Percentiles rank a stretch among this genome's conserved stretches.
Conservation (phyloP, 352 stramenopile genomes). For the Phytopythium helicoides region DNA sequence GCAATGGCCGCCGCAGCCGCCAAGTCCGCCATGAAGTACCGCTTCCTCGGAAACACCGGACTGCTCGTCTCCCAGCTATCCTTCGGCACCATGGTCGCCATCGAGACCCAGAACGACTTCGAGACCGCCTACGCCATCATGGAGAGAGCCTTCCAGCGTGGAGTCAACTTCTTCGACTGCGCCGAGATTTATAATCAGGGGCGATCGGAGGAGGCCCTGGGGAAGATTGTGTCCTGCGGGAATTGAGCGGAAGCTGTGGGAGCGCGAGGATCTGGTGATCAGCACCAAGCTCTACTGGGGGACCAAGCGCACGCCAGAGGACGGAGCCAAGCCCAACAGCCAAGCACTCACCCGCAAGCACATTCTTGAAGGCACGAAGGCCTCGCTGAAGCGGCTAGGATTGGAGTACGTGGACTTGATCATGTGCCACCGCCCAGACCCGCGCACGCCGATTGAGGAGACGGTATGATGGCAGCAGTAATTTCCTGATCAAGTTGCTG, state of each 20-base stretch:
- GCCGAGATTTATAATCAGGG: constrained; percentile 46
- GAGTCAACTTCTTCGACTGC: constrained; percentile 71
- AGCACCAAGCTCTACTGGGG: constrained; percentile 67
- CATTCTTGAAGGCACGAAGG: constrained; percentile 35
- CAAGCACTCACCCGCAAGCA: constrained; percentile 32
- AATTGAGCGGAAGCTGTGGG: constrained; percentile 35
- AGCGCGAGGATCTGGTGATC: constrained; percentile 52
- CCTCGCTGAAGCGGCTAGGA: constrained; percentile 36
- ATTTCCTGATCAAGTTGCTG: no score
- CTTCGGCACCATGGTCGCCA: constrained; percentile 44
- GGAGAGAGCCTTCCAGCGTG: constrained; percentile 46
- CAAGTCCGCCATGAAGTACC: constrained; percentile 43
- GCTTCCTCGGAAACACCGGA: constrained; percentile 44
- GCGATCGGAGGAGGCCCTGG: constrained; percentile 47
- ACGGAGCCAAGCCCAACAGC: constrained; percentile 18
- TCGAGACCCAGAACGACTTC: constrained; percentile 30
- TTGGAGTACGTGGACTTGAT: constrained; percentile 53
- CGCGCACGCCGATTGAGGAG: constrained; percentile 49
- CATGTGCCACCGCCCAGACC: constrained; percentile 51
- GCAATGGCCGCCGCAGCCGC: constrained; percentile 5
- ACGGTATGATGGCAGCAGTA: no score
- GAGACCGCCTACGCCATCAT: constrained; percentile 53
- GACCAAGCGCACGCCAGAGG: constrained; percentile 1
- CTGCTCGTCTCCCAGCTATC: constrained; percentile 49
- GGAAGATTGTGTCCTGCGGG: constrained; percentile 34